These are phyloP conservation scores for Aspergillus sp. DNA, from an alignment of 2,329 filamentous ascomycete species.

Conservation along the genomic window DNA sequence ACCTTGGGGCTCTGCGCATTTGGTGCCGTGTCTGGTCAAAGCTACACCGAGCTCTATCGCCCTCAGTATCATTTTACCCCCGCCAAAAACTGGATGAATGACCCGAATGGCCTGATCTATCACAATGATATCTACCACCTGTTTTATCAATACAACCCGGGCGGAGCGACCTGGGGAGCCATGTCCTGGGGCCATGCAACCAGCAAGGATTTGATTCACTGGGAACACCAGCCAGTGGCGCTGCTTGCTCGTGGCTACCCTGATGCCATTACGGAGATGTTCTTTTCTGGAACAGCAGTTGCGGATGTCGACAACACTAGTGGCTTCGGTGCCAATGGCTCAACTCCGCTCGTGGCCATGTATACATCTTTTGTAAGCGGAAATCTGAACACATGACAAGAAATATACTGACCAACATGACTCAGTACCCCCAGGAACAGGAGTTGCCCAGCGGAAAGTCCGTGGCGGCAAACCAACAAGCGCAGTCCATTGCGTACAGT, in stretches of 20 bases:
- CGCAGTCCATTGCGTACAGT: background rate
- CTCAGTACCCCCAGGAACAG: background rate
- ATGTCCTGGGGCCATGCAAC: slow-evolving; percentile 54
- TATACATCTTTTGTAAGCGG: slow-evolving; percentile 1
- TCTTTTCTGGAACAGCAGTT: slow-evolving; percentile 62
- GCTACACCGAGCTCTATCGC: slow-evolving; percentile 3
- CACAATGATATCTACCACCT: slow-evolving; percentile 49
- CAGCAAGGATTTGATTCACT: slow-evolving; percentile 48
- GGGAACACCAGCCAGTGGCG: slow-evolving; percentile 1
- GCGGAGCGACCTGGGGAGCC: slow-evolving; percentile 5
- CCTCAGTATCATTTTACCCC: slow-evolving; percentile 1
- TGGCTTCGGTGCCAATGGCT: slow-evolving; percentile 65
- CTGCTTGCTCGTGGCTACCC: slow-evolving; percentile 43
- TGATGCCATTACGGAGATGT: slow-evolving; percentile 48
- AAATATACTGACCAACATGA: background rate
- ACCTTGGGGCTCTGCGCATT: background rate
- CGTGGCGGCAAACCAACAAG: background rate
- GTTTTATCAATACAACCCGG: slow-evolving; percentile 30
- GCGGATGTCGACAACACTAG: slow-evolving; percentile 67
- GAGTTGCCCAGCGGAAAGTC: background rate
- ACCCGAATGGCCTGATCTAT: slow-evolving; percentile 18
- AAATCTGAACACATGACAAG: background rate
- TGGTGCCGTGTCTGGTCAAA: background rate
- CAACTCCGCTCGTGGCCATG: slow-evolving; percentile 63
- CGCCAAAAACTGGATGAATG: slow-evolving; percentile 13